Evolutionary conservation across 495 filamentous ascomycete genomes (phyloP), one percentile per base, ranked within the genome.

Genomic region (Hyaloscypha finlandica): DNA sequence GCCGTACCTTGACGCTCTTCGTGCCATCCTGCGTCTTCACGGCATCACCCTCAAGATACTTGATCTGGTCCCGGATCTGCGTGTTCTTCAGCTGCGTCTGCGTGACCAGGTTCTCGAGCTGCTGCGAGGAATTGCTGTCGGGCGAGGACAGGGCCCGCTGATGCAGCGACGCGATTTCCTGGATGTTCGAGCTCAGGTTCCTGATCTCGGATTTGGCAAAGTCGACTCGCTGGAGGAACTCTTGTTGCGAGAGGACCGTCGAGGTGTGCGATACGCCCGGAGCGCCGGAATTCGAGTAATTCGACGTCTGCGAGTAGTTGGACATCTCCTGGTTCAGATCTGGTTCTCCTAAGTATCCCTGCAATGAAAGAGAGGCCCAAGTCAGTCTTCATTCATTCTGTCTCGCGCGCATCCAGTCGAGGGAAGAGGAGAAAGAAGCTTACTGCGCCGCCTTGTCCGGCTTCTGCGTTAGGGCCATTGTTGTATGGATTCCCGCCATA

Each of bases 21-120:
- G 76, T 76, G 61, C 77, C 83, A 67, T 83, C 84, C 39, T 77
- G 74, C 22, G 85, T 87, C 63, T 84, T 83, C 76, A 81, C 75
- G 16, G 84, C 81, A 75, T 92, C 90, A 30, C 70, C 75, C 73
- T 90, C 89, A 30, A 92, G 80, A 56, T 77, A 81, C 71, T 88
- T 87, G 79, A 92, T 88, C 74, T 89, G 83, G 74, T 88, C 84
- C 60, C 86, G 82, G 77, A 92, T 89, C 29, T 81, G 78, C 19
- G 81, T 85, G 77, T 89, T 90, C 72, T 86, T 81, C 42, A 84
- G 76, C 74, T 90, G 88, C 3, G 89, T 90, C 55, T 89, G 81
- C 37, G 88, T 80, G 67, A 89, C 80, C 20, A 87, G 74, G 65
- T 82, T 76, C 71, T 92, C 54, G 74, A 74, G 73, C 20, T 68